Evolutionary conservation across 305 asterid species (phyloP), one percentile per base, ranked within the genome.

Genomic region (Fraxinus paxiana): DNA sequence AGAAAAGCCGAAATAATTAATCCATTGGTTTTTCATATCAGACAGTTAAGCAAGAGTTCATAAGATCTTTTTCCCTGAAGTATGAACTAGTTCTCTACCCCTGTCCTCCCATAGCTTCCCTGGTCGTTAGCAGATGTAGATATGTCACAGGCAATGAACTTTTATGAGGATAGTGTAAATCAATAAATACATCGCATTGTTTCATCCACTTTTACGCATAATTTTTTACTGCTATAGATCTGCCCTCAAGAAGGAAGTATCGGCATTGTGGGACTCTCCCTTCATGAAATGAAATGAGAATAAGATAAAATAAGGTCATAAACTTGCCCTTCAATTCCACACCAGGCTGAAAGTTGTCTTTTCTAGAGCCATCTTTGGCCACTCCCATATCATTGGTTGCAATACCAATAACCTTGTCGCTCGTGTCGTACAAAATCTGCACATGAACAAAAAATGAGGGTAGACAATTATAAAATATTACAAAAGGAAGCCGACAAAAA

Each of bases 351-450:
- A 90, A 96, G 77, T 37, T 96, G 85, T 91, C 97, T 80, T 92
- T 94, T 83, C 83, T 90, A 83, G 94, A 88, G 83, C 98, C 97
- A 89, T 92, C 90, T 89, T 92, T 96, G 75, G 97, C 97, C 84
- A 96, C 90, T 85, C 99, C 99, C 99, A 96, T 92, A 83, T 96
- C 98, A 87, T 92, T 96, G 79, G 99, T 96, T 69, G 99, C 98
- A 85, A 96, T 90, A 38, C 99, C 99, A 83, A 90, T 85, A 75
- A 96, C 99, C 69, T 91, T 88, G 83, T 89, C 92, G 73, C 80
- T 83, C 54, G 86, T 82, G 76, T 90, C 94, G 79, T 88, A 94
- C 78, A 96, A 86, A 83, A 94, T 83, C 99, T 96, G 93, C 71
- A 83, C 61, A 51, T 71, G 77, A 33, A 82, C 37, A 77, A 63